These are phyloP conservation scores for Spathaspora sp. DNA, from an alignment of 1,139 yeast genomes.

Conservation along the genomic window DNA sequence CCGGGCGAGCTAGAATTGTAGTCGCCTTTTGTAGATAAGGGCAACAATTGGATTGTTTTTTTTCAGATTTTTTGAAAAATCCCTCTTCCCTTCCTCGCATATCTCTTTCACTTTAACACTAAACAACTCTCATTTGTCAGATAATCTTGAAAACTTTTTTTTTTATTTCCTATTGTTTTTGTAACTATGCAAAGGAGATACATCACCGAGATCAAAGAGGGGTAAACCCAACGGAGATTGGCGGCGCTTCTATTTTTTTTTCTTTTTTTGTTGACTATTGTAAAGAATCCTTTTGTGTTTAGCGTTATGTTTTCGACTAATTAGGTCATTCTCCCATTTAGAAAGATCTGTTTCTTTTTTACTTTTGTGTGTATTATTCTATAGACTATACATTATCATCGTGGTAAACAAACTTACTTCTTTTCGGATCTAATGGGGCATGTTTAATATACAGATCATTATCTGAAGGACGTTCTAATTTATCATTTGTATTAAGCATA, in stretches of 20 bases:
- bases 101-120: not conserved
- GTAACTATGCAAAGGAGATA: not conserved
- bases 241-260: not conserved
- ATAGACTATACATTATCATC: slow-evolving; percentile 44
- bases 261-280: not conserved
- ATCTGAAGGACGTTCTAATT: slow-evolving; percentile 53
- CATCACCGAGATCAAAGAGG: not conserved
- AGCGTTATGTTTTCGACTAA: not conserved
- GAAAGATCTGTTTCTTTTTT: not conserved
- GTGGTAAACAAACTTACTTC: slow-evolving; percentile 50
- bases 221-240: not conserved
- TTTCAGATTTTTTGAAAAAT: not conserved
- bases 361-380: not conserved
- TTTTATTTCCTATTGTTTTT: no score
- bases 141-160: not conserved
- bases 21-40: not conserved
- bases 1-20: not conserved
- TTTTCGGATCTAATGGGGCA: slow-evolving; percentile 61
- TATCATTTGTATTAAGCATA: slow-evolving; percentile 54
- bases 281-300: no score
- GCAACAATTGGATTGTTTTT: no score
- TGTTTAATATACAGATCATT: slow-evolving; percentile 45
- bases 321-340: not conserved
- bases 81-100: not conserved
- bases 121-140: not conserved